Conservation (phyloP, 106 monocot genomes). For the Alisma plantagoaquatica region DNA sequence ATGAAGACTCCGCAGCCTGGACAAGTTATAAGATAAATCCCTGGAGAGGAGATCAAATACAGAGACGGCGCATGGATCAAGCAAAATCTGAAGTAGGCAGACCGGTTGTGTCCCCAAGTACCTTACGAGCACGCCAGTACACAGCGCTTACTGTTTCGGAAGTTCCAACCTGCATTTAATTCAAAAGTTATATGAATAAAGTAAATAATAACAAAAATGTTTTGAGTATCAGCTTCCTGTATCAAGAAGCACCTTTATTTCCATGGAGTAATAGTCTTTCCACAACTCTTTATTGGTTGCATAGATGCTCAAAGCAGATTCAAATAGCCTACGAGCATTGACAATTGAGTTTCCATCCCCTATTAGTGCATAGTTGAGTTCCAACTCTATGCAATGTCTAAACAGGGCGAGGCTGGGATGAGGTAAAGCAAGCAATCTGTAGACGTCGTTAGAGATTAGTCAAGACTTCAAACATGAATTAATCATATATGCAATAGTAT, state of each 20-base stretch:
- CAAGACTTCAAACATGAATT: too few species aligned
- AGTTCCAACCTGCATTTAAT: constrained; percentile 36
- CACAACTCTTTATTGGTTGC: constrained; percentile 40
- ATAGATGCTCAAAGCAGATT: constrained; percentile 49
- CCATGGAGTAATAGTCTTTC: constrained; percentile 62
- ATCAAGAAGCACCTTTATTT: constrained; percentile 35
- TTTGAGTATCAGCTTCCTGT: neutral
- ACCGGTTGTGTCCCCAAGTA: constrained; percentile 20
- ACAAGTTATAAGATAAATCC: too few species aligned
- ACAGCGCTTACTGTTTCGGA: constrained; percentile 43
- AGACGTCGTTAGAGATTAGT: too few species aligned
- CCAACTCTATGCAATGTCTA: constrained; percentile 67
- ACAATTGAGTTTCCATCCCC: constrained; percentile 31
- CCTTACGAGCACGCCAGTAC: constrained; percentile 45
- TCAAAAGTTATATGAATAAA: neutral
- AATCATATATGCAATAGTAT: too few species aligned
- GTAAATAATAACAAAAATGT: neutral
- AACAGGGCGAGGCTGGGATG: constrained; percentile 64
- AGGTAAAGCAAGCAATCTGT: constrained; percentile 80
- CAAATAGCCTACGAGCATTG: constrained; percentile 61
- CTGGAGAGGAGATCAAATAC: too few species aligned
- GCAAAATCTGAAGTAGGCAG: constrained; percentile 4
- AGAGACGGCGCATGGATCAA: too few species aligned
- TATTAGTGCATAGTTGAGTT: constrained; percentile 45
- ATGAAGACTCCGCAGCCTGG: too few species aligned